These are phyloP conservation scores for Musa troglodytarum DNA, from an alignment of 176 grass and related monocot genomes.

Conservation along the genomic window DNA sequence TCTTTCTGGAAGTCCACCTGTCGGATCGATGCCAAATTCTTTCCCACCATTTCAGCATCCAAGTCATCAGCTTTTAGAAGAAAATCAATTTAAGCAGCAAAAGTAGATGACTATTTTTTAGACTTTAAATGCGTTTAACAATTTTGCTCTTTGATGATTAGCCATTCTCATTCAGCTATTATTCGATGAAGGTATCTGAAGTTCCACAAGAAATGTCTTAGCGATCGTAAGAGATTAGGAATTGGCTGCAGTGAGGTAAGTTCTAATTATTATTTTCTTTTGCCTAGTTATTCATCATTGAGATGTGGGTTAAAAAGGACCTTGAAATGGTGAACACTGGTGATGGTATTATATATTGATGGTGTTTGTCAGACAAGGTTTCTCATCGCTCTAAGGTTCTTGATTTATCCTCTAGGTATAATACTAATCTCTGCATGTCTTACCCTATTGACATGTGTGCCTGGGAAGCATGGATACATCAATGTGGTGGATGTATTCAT, in stretches of 20 bases:
- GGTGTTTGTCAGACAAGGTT: too few relatives aligned
- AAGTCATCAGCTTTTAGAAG: slow-evolving; percentile 71
- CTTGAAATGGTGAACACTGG: too few relatives aligned
- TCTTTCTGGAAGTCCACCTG: slow-evolving; percentile 75
- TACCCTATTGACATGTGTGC: too few relatives aligned
- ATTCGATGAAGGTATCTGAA: slow-evolving; percentile 76
- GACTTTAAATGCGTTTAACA: background rate
- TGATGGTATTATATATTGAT: too few relatives aligned
- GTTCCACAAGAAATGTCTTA: slow-evolving; percentile 73
- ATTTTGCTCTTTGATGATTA: slow-evolving; percentile 3
- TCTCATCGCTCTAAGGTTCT: too few relatives aligned
- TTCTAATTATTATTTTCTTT: background rate
- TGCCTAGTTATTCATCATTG: too few relatives aligned
- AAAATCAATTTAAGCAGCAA: slow-evolving; percentile 97
- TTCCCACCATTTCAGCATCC: slow-evolving; percentile 95
- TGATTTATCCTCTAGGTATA: too few relatives aligned
- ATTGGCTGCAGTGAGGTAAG: slow-evolving; percentile 79
- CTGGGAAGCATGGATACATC: too few relatives aligned
- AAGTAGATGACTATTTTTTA: slow-evolving; percentile 45
- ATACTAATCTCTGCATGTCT: too few relatives aligned
- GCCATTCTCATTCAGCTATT: background rate
- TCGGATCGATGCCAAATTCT: slow-evolving; percentile 83
- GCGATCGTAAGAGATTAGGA: slow-evolving; percentile 88
- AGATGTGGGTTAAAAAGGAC: too few relatives aligned
- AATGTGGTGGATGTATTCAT: too few relatives aligned